Conservation (phyloP, 352 stramenopile species). For the Pythium chondricola region DNA sequence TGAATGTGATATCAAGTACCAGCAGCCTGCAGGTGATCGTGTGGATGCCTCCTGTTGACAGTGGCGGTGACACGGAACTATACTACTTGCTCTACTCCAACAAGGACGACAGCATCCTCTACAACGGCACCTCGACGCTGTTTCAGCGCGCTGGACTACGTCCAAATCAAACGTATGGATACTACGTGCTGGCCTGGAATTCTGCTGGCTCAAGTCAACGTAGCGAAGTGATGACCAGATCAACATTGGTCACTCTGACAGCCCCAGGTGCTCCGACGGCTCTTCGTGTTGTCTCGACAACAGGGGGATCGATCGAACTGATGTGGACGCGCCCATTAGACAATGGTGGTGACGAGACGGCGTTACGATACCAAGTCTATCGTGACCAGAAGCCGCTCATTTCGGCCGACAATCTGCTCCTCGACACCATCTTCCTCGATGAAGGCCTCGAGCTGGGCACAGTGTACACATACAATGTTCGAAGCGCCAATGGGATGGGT, state of each 20-base stretch:
- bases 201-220: constrained; percentile 26
- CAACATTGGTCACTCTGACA: constrained; percentile 19
- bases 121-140: constrained; percentile 32
- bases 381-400: constrained; percentile 20
- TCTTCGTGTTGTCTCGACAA: constrained; percentile 4
- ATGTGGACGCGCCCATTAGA: constrained; percentile 38
- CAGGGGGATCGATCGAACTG: constrained; percentile 38
- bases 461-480: constrained; percentile 37
- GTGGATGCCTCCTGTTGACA: constrained; percentile 34
- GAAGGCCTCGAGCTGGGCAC: constrained; percentile 21
- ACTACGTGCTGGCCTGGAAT: constrained; percentile 38
- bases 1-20: constrained; percentile 26
- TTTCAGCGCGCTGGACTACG: constrained; percentile 28
- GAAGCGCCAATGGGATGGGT: constrained; percentile 33
- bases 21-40: constrained; percentile 36
- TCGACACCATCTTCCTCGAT: constrained; percentile 16
- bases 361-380: constrained; percentile 38
- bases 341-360: constrained; percentile 23
- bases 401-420: constrained; percentile 1
- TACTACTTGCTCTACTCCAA: constrained; percentile 33
- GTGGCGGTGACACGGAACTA: constrained; percentile 26
- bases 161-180: constrained; percentile 38
- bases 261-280: constrained; percentile 24
- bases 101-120: constrained; percentile 19
- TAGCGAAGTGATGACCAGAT: constrained; percentile 14